Conservation (phyloP, 495 filamentous ascomycete genomes). For the Xylaria flabelliformis region DNA sequence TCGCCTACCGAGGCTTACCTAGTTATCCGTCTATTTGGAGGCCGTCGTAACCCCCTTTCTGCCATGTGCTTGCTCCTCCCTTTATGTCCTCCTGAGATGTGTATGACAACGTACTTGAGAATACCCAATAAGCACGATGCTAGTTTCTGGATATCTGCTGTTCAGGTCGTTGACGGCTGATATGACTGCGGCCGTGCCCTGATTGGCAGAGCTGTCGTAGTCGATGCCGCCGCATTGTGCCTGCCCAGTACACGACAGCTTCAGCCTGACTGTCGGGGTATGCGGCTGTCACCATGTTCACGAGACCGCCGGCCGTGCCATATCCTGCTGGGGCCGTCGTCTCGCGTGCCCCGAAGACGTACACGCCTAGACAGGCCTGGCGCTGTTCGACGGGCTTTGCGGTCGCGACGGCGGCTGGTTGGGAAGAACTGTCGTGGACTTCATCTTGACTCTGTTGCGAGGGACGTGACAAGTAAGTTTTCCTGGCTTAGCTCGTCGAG, state of each 20-base stretch:
- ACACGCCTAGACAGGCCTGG: slow-evolving; percentile 58
- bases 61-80: background rate
- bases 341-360: slow-evolving; percentile 70
- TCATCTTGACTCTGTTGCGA: slow-evolving; percentile 19
- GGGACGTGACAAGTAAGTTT: background rate
- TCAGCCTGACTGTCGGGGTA: slow-evolving; percentile 61
- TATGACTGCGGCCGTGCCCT: slow-evolving; percentile 60
- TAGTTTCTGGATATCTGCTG: slow-evolving; percentile 59
- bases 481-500: background rate
- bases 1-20: background rate
- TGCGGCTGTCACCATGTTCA: slow-evolving; percentile 58
- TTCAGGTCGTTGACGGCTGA: slow-evolving; percentile 62
- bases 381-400: slow-evolving; percentile 34
- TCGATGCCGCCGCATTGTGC: slow-evolving; percentile 52
- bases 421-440: slow-evolving; percentile 20
- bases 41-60: background rate
- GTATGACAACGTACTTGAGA: slow-evolving; percentile 52
- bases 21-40: background rate
- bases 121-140: slow-evolving; percentile 68
- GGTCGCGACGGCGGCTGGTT: slow-evolving; percentile 28
- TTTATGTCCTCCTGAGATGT: background rate
- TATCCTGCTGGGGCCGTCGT: slow-evolving; percentile 64
- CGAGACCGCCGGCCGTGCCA: slow-evolving; percentile 59
- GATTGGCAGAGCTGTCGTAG: slow-evolving; percentile 61
- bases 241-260: slow-evolving; percentile 60